Conservation (phyloP, 345 rosid species). For the Xanthoceras sorbifolium region DNA sequence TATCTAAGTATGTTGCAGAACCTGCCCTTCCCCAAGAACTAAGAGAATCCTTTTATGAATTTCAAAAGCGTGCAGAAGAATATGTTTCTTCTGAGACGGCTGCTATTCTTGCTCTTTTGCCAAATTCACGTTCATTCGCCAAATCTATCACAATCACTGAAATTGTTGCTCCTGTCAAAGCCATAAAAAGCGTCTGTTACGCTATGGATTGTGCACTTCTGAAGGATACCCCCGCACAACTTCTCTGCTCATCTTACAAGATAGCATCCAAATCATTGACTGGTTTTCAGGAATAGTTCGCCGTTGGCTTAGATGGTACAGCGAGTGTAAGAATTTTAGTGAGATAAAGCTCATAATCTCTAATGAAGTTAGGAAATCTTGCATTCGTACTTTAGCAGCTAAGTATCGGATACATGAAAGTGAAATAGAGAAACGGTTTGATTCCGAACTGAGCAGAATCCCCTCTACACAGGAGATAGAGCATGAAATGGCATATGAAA, state of each 20-base stretch:
- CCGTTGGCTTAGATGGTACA: slow-evolving; percentile 78
- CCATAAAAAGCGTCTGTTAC: slow-evolving; percentile 67
- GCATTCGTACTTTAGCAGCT: slow-evolving; percentile 82
- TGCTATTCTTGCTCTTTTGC: slow-evolving; percentile 56
- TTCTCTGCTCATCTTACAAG: slow-evolving; percentile 64
- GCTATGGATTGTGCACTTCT: slow-evolving; percentile 70
- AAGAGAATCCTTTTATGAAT: slow-evolving; percentile 69
- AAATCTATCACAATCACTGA: slow-evolving; percentile 44
- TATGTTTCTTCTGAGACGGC: slow-evolving; percentile 81
- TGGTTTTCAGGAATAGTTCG: slow-evolving; percentile 76
- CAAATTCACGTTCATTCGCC: slow-evolving; percentile 39
- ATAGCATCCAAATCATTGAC: slow-evolving; percentile 65
- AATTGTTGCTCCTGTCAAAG: slow-evolving; percentile 64
- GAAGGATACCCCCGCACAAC: slow-evolving; percentile 57
- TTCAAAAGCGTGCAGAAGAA: slow-evolving; percentile 58
- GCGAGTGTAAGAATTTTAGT: slow-evolving; percentile 59
- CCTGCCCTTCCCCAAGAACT: slow-evolving; percentile 78
- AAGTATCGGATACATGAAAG: slow-evolving; percentile 72
- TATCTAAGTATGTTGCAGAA: slow-evolving; percentile 72
- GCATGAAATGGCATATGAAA: slow-evolving; percentile 43
- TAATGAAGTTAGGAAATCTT: slow-evolving; percentile 64
- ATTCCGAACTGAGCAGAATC: slow-evolving; percentile 58
- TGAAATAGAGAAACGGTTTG: slow-evolving; percentile 71
- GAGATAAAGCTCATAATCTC: slow-evolving; percentile 62
- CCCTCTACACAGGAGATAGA: slow-evolving; percentile 57